These are phyloP conservation scores for Lotus japonicus DNA, from an alignment of 306 rosid genomes.

Conservation along the genomic window DNA sequence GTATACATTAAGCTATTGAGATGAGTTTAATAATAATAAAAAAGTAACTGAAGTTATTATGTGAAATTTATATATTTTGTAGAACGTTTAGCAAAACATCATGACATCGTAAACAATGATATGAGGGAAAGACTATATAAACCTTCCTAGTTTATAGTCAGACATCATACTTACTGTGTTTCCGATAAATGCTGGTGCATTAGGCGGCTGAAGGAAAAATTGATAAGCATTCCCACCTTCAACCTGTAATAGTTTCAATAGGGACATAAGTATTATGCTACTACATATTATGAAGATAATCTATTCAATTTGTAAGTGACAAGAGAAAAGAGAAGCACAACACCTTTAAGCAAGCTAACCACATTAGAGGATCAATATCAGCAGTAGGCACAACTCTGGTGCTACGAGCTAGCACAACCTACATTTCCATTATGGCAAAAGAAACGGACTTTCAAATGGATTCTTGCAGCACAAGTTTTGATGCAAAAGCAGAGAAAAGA, in stretches of 20 bases:
- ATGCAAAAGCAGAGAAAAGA: neutral
- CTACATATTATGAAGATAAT: neutral
- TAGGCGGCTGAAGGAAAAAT: slow-evolving; percentile 85
- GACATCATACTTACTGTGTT: slow-evolving; percentile 58
- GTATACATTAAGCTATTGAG: neutral
- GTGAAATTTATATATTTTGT: neutral
- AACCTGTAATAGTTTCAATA: slow-evolving; percentile 40
- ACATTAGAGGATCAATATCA: slow-evolving; percentile 64
- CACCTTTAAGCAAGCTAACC: slow-evolving; percentile 85
- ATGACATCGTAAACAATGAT: neutral
- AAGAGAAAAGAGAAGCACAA: neutral
- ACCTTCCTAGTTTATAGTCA: neutral
- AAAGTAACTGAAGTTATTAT: too few relatives aligned
- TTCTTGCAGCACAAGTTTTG: neutral
- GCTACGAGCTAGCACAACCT: slow-evolving; percentile 96
- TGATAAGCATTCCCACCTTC: slow-evolving; percentile 79
- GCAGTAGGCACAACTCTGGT: slow-evolving; percentile 69
- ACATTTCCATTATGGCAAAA: slow-evolving; percentile 22
- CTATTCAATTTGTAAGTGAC: neutral
- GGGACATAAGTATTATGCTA: slow-evolving; percentile 10
- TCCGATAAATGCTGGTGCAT: slow-evolving; percentile 86
- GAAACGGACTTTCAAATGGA: slow-evolving; percentile 17
- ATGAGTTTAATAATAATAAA: neutral
- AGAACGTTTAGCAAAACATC: neutral
- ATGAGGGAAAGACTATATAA: neutral